Conservation (phyloP, 1,284 basidiomycete species). For the Boletellus deceptivus region DNA sequence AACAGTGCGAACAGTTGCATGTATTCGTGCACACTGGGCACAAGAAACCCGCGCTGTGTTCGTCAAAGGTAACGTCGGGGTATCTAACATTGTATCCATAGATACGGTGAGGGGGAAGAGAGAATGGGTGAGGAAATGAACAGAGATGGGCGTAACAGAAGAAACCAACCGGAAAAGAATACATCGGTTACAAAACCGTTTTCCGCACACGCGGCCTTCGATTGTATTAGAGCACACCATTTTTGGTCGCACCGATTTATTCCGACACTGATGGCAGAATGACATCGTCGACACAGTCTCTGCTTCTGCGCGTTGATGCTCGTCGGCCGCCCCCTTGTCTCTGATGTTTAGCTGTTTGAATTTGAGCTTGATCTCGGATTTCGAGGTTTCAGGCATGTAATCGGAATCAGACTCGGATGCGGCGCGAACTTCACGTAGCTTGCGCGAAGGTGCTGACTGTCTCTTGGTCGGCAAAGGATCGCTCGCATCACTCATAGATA, state of each 20-base stretch:
- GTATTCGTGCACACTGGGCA: conserved; percentile 32
- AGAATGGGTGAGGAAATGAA: conserved; percentile 8
- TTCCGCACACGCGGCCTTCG: conserved; percentile 20
- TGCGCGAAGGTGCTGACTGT: conserved; percentile 18
- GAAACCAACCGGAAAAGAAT: conserved; percentile 26
- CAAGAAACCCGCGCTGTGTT: conserved; percentile 25
- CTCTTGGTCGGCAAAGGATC: conserved; percentile 3
- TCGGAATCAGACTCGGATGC: conserved; percentile 16
- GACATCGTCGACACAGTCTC: conserved; percentile 3
- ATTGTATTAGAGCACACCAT: conserved; percentile 29
- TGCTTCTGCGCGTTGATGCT: neutral
- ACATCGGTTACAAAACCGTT: conserved; percentile 31
- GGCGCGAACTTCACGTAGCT: conserved; percentile 8
- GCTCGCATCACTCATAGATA: neutral
- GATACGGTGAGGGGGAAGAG: neutral
- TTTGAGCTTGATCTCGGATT: conserved; percentile 5
- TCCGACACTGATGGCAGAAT: conserved; percentile 30
- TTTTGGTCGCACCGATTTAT: conserved; percentile 22
- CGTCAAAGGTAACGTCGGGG: conserved; percentile 31
- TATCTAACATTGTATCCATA: conserved; percentile 16
- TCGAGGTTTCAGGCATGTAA: conserved; percentile 12
- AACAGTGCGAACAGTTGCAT: conserved; percentile 30
- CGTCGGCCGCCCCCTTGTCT: neutral
- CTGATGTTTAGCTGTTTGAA: conserved; percentile 1
- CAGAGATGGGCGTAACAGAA: neutral